A percentile compares a stretch with the other conserved stretches of the same genome.
phyloP scores from a whole-genome alignment of 768 basidiomycete species.

The Pulveroboletus frians region DNA sequence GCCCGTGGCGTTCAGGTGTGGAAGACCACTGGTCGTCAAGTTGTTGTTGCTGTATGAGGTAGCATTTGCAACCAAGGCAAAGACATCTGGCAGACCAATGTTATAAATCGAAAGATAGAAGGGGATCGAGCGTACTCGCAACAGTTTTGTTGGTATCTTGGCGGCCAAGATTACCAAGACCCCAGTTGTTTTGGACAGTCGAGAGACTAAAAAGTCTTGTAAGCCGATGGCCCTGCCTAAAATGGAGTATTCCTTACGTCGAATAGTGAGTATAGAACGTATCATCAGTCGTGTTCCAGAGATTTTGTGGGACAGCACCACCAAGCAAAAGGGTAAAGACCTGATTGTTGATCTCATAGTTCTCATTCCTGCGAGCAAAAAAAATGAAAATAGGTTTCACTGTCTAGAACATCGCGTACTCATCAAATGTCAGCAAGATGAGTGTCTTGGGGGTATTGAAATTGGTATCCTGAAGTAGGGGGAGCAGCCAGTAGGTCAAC shows the following conservation, averaged over 20 bases:
- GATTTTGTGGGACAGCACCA: constrained; percentile 38
- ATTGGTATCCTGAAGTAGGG: constrained; percentile 42
- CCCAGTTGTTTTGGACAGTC: constrained; percentile 59
- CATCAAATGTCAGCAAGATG: constrained; percentile 61
- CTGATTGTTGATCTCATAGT: constrained; percentile 40
- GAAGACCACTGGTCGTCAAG: constrained; percentile 24
- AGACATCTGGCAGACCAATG: constrained; percentile 41
- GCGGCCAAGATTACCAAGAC: constrained; percentile 54
- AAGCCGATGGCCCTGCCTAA: not conserved
- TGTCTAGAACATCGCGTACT: constrained; percentile 34
- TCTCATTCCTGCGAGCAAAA: constrained; percentile 20
- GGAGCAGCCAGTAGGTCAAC: constrained; percentile 46
- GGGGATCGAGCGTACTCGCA: constrained; percentile 9
- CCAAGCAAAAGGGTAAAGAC: constrained; percentile 44
- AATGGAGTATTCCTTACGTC: constrained; percentile 13
- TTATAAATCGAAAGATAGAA: not conserved
- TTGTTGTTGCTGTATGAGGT: constrained; percentile 41
- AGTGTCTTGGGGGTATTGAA: constrained; percentile 55
- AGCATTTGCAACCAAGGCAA: constrained; percentile 42
- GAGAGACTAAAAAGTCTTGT: constrained; percentile 31
- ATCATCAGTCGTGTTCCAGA: constrained; percentile 43
- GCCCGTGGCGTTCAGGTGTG: constrained; percentile 39
- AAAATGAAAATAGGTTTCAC: not conserved
- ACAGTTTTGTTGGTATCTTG: constrained; percentile 46
- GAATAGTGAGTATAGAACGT: constrained; percentile 63